phyloP scores from a whole-genome alignment of 2,329 filamentous ascomycete species.

The Colletotrichum graminicola region DNA sequence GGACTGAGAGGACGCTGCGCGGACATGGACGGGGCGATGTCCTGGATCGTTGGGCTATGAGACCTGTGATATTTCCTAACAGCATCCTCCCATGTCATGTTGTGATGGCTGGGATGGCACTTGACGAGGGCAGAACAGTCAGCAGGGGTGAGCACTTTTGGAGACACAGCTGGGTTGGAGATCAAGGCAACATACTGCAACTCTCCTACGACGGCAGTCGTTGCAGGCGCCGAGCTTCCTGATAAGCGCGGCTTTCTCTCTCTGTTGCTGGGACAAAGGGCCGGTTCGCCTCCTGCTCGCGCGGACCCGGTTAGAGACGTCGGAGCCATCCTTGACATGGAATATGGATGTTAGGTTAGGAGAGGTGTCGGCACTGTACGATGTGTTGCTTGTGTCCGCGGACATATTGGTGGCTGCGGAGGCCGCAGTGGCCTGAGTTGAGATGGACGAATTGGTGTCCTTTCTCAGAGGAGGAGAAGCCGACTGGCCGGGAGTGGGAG shows the following conservation, averaged over 20 bases:
- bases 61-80: slow-evolving; percentile 66
- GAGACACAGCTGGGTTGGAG: background rate
- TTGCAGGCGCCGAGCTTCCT: slow-evolving; percentile 69
- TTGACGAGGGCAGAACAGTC: slow-evolving; percentile 47
- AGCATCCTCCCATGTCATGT: slow-evolving; percentile 72
- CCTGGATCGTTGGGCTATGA: slow-evolving; percentile 64
- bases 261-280: slow-evolving; percentile 68
- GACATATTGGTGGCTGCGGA: slow-evolving; percentile 55
- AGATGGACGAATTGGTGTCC: slow-evolving; percentile 66
- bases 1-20: slow-evolving; percentile 62
- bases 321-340: slow-evolving; percentile 67
- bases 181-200: slow-evolving; percentile 63
- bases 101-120: slow-evolving; percentile 72
- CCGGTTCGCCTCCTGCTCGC: slow-evolving; percentile 70
- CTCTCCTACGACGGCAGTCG: slow-evolving; percentile 68
- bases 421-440: slow-evolving; percentile 62
- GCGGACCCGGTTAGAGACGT: slow-evolving; percentile 65
- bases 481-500: slow-evolving; percentile 44
- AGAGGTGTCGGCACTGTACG: slow-evolving; percentile 66
- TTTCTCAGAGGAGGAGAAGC: slow-evolving; percentile 55
- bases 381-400: slow-evolving; percentile 62
- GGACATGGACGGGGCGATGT: slow-evolving; percentile 58
- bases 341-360: slow-evolving; percentile 64
- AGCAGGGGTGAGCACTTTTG: slow-evolving; percentile 36
- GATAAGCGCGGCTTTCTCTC: slow-evolving; percentile 70